A percentile compares a stretch with the other conserved stretches of the same genome.
phyloP scores from a whole-genome alignment of 1,284 basidiomycete species.

The Irpex lacteus region DNA sequence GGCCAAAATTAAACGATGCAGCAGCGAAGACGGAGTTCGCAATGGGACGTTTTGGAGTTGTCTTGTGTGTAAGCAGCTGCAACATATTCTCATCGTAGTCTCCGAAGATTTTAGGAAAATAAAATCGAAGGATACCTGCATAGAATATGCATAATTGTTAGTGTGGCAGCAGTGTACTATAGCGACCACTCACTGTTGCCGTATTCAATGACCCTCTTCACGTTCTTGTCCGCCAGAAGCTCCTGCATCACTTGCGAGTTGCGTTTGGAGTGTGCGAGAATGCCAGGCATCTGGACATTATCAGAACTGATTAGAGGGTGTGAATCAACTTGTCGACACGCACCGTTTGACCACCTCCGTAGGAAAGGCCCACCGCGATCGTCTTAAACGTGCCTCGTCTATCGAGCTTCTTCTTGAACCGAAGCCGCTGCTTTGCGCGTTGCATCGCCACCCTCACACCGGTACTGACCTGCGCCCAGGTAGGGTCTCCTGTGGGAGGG shows the following conservation, averaged over 20 bases:
- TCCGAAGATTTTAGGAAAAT: background rate
- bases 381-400: background rate
- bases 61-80: background rate
- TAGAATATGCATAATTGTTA: background rate
- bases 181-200: background rate
- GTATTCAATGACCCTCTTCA: background rate
- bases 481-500: background rate
- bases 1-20: background rate
- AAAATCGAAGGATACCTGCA: background rate
- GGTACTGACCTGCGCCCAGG: background rate
- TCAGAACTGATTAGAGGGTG: background rate
- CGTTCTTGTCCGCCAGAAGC: background rate
- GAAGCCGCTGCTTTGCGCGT: background rate
- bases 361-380: background rate
- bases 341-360: conserved; percentile 6
- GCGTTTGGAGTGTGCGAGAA: background rate
- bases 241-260: background rate
- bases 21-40: background rate
- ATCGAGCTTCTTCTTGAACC: background rate
- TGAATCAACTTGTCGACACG: background rate
- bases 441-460: background rate
- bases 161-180: background rate
- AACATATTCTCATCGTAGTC: background rate
- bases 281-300: background rate
- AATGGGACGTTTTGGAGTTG: background rate